Conservation (phyloP, 352 stramenopile genomes). For the Peronospora farinosa region DNA sequence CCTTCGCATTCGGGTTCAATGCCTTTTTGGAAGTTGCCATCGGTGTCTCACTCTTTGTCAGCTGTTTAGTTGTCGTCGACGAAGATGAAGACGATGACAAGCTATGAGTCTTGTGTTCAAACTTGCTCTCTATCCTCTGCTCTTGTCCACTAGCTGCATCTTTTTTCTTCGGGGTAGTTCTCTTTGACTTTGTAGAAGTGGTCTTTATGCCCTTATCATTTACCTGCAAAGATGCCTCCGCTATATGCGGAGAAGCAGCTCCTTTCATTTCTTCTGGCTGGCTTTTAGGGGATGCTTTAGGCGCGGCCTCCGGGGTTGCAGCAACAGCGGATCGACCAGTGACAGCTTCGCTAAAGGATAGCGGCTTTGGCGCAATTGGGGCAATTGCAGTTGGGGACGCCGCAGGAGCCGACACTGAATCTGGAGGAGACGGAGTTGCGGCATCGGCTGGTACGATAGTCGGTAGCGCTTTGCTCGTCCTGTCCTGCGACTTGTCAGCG, state of each 20-base stretch:
- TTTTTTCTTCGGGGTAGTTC: conserved; percentile 19
- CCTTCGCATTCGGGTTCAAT: conserved; percentile 81
- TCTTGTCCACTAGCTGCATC: conserved; percentile 23
- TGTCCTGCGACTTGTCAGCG: conserved; percentile 22
- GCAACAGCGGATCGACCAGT: conserved; percentile 33
- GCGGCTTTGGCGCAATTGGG: conserved; percentile 34
- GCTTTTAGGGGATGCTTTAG: conserved; percentile 6
- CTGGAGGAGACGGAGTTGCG: conserved; percentile 2
- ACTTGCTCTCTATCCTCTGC: conserved; percentile 15
- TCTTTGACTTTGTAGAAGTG: conserved; percentile 16
- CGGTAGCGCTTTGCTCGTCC: conserved; percentile 12
- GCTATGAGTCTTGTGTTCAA: conserved; percentile 12
- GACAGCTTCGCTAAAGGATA: conserved; percentile 70
- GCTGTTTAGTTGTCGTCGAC: conserved; percentile 12
- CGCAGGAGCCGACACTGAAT: conserved; percentile 7
- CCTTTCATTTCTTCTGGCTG: conserved; percentile 18
- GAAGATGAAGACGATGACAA: conserved; percentile 11
- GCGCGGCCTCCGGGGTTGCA: conserved; percentile 2
- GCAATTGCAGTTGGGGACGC: neutral
- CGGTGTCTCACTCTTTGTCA: conserved; percentile 14
- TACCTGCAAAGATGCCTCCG: conserved; percentile 12
- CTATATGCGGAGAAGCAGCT: conserved; percentile 14
- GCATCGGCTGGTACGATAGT: neutral
- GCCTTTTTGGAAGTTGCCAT: conserved; percentile 45
- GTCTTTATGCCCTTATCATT: conserved; percentile 19